phyloP scores from a whole-genome alignment of 139 green algal species.

The Limnomonas spitsbergensis region DNA sequence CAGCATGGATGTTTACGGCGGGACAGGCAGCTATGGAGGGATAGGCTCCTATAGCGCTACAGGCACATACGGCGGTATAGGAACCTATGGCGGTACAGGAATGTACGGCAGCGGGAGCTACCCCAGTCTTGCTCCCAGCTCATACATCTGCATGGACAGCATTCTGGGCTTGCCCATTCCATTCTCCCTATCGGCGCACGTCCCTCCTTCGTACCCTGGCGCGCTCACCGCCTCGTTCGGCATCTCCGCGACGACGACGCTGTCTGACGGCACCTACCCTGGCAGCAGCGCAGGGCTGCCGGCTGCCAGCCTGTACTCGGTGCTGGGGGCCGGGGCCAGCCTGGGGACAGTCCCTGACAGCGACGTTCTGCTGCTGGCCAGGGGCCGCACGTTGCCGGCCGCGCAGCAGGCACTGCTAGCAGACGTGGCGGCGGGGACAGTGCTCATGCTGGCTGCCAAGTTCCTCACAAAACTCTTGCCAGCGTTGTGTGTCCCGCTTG shows the following conservation, averaged over 20 bases:
- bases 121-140: background rate
- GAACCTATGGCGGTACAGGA: no score
- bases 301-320: background rate
- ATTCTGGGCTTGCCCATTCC: background rate
- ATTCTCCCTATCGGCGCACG: background rate
- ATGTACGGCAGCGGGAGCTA: background rate
- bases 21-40: no score
- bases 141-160: background rate
- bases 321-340: background rate
- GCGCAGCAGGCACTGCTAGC: background rate
- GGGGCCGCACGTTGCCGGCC: background rate
- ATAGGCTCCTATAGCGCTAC: no score
- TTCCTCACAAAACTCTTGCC: background rate
- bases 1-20: no score
- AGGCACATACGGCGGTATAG: no score
- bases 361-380: background rate
- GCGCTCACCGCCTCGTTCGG: background rate
- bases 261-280: background rate
- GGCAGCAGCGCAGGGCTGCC: background rate
- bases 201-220: background rate
- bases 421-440: background rate
- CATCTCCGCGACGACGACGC: background rate
- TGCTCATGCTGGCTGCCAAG: background rate
- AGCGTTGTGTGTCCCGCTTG: background rate
- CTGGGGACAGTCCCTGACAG: background rate